phyloP scores from a whole-genome alignment of 768 basidiomycete species.

The Zangia roseola region DNA sequence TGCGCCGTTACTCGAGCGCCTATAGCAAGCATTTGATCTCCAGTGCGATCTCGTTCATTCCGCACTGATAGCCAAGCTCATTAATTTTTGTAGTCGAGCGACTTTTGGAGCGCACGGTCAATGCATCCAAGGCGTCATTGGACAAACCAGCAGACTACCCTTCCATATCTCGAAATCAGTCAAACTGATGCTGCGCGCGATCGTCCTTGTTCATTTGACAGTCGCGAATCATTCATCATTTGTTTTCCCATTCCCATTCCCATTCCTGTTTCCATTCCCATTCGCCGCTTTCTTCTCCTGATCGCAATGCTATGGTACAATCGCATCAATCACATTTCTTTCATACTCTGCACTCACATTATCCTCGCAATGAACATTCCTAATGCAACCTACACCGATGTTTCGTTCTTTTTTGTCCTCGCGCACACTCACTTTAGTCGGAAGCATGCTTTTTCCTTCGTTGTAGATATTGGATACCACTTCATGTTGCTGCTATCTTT shows the following conservation, averaged over 20 bases:
- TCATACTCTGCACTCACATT: constrained; percentile 33
- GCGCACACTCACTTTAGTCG: constrained; percentile 22
- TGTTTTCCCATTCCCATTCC: not conserved
- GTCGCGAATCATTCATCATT: constrained; percentile 5
- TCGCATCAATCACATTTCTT: constrained; percentile 29
- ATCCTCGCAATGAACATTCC: constrained; percentile 35
- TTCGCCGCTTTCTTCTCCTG: constrained; percentile 15
- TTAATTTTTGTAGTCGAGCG: constrained; percentile 55
- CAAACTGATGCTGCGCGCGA: constrained; percentile 16
- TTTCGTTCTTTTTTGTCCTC: constrained; percentile 16
- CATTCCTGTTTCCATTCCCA: not conserved
- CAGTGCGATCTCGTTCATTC: constrained; percentile 48
- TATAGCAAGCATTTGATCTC: constrained; percentile 81
- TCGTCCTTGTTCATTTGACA: constrained; percentile 7
- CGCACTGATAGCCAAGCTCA: constrained; percentile 6
- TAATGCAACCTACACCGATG: constrained; percentile 34
- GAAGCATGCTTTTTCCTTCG: constrained; percentile 28
- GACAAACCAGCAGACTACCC: constrained; percentile 34
- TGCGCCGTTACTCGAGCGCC: constrained; percentile 69
- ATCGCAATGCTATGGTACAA: constrained; percentile 39
- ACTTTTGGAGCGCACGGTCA: constrained; percentile 53
- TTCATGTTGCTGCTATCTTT: constrained; percentile 20
- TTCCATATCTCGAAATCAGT: constrained; percentile 24
- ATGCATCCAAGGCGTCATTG: constrained; percentile 20
- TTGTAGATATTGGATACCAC: constrained; percentile 30